phyloP scores from a whole-genome alignment of 352 stramenopile genomes.

The Thraustotheca clavata region DNA sequence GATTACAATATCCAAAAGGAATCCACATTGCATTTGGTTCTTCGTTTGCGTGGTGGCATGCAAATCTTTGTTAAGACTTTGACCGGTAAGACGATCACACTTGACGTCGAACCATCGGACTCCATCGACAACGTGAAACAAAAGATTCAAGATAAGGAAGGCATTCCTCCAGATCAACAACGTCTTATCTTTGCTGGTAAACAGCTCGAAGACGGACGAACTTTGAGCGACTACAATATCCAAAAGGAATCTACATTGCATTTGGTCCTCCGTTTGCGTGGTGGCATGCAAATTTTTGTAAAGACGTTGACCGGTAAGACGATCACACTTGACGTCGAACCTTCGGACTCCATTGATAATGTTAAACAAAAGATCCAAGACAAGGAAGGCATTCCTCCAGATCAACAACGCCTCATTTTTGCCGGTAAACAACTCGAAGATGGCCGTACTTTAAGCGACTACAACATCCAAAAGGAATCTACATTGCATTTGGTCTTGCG shows the following conservation, averaged over 20 bases:
- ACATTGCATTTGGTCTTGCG: constrained; percentile 89
- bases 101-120: constrained; percentile 89
- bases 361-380: constrained; percentile 95
- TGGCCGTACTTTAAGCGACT: constrained; percentile 73
- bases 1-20: constrained; percentile 95
- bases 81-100: constrained; percentile 87
- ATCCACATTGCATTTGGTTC: constrained; percentile 88
- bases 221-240: constrained; percentile 92
- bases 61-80: constrained; percentile 92
- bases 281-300: constrained; percentile 68
- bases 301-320: constrained; percentile 83
- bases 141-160: constrained; percentile 91
- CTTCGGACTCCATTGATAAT: constrained; percentile 90
- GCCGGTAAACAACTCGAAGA: constrained; percentile 93
- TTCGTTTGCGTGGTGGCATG: constrained; percentile 78
- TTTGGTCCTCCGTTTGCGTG: constrained; percentile 82
- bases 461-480: constrained; percentile 92
- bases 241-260: constrained; percentile 93
- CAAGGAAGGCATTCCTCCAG: constrained; percentile 89
- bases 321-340: constrained; percentile 88
- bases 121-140: constrained; percentile 96
- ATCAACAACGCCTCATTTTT: constrained; percentile 95
- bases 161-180: constrained; percentile 92
- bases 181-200: constrained; percentile 94
- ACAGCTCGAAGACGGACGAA: constrained; percentile 92